Evolutionary conservation across 495 filamentous ascomycete genomes (phyloP), one percentile per base, ranked within the genome.

Genomic region (Elaphomyces granulatus): DNA sequence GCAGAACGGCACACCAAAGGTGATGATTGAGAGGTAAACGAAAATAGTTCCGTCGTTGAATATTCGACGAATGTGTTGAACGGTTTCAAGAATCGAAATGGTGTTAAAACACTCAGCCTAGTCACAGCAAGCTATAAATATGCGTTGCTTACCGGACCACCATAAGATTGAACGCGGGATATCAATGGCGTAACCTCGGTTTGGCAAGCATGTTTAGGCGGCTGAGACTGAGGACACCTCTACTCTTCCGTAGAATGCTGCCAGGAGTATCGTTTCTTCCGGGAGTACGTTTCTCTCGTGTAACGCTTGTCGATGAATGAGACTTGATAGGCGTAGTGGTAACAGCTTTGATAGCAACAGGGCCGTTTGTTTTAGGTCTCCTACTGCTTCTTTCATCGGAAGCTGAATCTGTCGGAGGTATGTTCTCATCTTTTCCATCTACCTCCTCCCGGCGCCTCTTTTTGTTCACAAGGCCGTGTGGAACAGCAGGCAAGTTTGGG

Each of bases 381-480:
- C 74, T 67, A 28, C 61, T 51, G 49, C 59, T 56, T 45, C 64
- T 59, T 46, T 56, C 48, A 20, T 65, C 57, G 40, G 58, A 4
- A 42, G 54, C 26, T n/a, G 50, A 16, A 45, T 63, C 43, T 6
- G 34, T 37, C 31, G 59, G 63, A 16, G 55, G 53, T 21, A 72
- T 56, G 39, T 67, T 63, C 56, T 73, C 58, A 43, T 70, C 53
- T 32, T 52, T 40, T 47, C 55, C 47, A 52, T 66, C 61, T 8
- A 57, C 49, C 32, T 48, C 52, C 28, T 63, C 65, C 12, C 75
- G 70, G 40, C 70, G 69, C 34, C 80, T 68, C 62, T 84, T 85
- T 65, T 87, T 83, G 60, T 80, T 83, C 2, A 59, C 51, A 50
- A 87, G 74, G 21, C 81, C 81, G 48, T 85, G 79, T 3, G 78